Base-by-base conservation (phyloP, 2,329 filamentous ascomycete genomes). In the Thelonectria olida region DNA sequence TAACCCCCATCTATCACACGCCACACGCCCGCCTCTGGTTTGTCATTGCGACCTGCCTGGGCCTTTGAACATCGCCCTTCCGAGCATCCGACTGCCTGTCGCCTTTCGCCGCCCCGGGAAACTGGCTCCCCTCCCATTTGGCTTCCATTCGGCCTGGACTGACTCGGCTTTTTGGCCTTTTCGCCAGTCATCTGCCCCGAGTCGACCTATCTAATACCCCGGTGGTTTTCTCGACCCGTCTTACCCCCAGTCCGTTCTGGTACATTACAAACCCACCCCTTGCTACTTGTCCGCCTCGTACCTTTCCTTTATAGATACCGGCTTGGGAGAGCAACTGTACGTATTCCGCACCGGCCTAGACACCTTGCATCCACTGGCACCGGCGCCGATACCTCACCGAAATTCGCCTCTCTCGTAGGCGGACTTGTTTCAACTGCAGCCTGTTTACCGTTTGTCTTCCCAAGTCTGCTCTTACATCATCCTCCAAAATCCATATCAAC, bases 371-470 rank as follows among this genome's bases (percentile, higher is more conserved):
- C 60, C 57, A 57, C 61, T 52, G 57, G 63, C 62, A 55, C 66
- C 69, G 67, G 67, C 61, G 39, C 67, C 64, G 69, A 60, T 52
- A 61, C 63, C 59, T 60, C 62, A 60, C 64, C 63, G 66, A 64
- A 48, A 65, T 65, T 72, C 54, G 69, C 69, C 69, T 72, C 66
- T 54, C 50, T 41, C 58, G 48, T 61, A 54, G 23, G 62, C 60
- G 61, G 61, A 65, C 55, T 69, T 62, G 58, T 55, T 52, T 44
- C 58, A 54, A 48, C 54, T 53, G 51, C 63, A 59, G 60, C 61
- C 63, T 66, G 62, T 63, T 57, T 58, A 55, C 61, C 64, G 52
- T 68, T 58, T 39, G 53, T 58, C 55, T 45, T 42, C 17, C 45
- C 55, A 45, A 51, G 63, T 50, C 52, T 62, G 54, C 55, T 61